These are phyloP conservation scores for Leccinellum rugosiceps DNA, from an alignment of 768 basidiomycete species.

Conservation along the genomic window DNA sequence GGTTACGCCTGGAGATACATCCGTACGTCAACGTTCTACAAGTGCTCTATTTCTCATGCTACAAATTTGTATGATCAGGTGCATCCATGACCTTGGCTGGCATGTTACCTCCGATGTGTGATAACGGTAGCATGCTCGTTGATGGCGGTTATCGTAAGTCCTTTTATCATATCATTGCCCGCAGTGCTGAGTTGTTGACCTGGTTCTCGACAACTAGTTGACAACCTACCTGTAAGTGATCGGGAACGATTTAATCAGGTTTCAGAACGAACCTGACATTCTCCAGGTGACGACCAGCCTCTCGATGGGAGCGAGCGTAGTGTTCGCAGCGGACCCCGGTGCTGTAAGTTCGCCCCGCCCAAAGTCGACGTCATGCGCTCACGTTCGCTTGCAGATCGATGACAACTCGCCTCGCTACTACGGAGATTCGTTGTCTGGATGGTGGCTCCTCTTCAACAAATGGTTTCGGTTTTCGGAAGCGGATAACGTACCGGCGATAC, in stretches of 20 bases:
- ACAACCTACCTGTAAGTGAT: slow-evolving; percentile 77
- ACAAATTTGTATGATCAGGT: slow-evolving; percentile 40
- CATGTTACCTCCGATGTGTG: slow-evolving; percentile 89
- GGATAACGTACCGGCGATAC: slow-evolving; percentile 77
- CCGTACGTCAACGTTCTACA: slow-evolving; percentile 44
- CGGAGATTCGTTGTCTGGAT: slow-evolving; percentile 93
- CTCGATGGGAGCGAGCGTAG: slow-evolving; percentile 82
- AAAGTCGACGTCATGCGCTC: not conserved
- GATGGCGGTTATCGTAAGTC: slow-evolving; percentile 86
- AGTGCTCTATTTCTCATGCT: slow-evolving; percentile 1
- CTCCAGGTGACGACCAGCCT: slow-evolving; percentile 84
- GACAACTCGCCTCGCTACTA: slow-evolving; percentile 95
- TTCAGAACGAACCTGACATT: slow-evolving; percentile 1
- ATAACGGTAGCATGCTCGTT: slow-evolving; percentile 89
- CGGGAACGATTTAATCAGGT: not conserved
- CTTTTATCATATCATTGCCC: not conserved
- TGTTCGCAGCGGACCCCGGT: slow-evolving; percentile 94
- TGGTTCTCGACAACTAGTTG: slow-evolving; percentile 46
- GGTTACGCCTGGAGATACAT: slow-evolving; percentile 99
- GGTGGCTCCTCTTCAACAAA: slow-evolving; percentile 91
- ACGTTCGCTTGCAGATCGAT: slow-evolving; percentile 49
- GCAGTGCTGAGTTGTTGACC: slow-evolving; percentile 13
- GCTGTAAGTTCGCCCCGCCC: slow-evolving; percentile 50
- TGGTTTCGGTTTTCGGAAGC: slow-evolving; percentile 89
- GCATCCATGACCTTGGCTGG: slow-evolving; percentile 98